Percentiles rank a stretch among this genome's conserved stretches.
Evolutionary conservation across 768 basidiomycete species (phyloP).

Genomic region (Cantharellus anzutake): DNA sequence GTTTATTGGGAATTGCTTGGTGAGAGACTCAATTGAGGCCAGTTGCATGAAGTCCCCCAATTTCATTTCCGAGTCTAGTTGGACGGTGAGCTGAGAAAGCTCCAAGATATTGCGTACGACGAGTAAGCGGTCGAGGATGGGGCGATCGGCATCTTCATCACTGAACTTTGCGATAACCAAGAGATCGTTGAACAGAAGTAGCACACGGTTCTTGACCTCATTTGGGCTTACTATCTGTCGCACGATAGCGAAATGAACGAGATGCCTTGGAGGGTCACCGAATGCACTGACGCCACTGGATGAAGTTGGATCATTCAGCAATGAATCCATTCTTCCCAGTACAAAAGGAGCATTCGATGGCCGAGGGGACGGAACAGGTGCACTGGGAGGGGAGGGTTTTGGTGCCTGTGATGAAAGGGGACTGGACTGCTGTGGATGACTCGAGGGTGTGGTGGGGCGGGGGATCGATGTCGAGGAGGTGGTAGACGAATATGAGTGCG

Average conservation of each 20-base stretch:
- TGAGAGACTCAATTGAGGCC: constrained; percentile 42
- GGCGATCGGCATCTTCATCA: constrained; percentile 14
- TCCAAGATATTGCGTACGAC: constrained; percentile 80
- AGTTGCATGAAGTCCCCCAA: constrained; percentile 7
- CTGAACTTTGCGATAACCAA: constrained; percentile 65
- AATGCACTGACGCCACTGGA: constrained; percentile 28
- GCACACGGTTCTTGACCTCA: constrained; percentile 86
- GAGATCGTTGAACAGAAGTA: constrained; percentile 94
- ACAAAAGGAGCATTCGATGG: constrained; percentile 13
- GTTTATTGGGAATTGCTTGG: constrained; percentile 60
- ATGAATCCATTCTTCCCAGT: constrained; percentile 52
- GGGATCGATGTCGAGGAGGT: neutral
- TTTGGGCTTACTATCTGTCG: constrained; percentile 87
- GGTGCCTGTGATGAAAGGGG: neutral
- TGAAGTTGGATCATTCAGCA: constrained; percentile 33
- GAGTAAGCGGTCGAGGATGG: constrained; percentile 62
- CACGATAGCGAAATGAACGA: constrained; percentile 69
- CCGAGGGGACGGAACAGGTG: neutral
- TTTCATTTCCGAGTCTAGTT: constrained; percentile 12
- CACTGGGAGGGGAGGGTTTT: neutral
- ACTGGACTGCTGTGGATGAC: neutral
- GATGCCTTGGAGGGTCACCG: constrained; percentile 73
- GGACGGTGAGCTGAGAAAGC: constrained; percentile 23
- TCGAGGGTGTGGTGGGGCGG: neutral
- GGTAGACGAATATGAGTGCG: neutral